Percentiles rank a stretch among this genome's conserved stretches.
These are phyloP conservation scores for Lumnitzera littorea DNA, from an alignment of 345 rosid species.

Conservation along the genomic window DNA sequence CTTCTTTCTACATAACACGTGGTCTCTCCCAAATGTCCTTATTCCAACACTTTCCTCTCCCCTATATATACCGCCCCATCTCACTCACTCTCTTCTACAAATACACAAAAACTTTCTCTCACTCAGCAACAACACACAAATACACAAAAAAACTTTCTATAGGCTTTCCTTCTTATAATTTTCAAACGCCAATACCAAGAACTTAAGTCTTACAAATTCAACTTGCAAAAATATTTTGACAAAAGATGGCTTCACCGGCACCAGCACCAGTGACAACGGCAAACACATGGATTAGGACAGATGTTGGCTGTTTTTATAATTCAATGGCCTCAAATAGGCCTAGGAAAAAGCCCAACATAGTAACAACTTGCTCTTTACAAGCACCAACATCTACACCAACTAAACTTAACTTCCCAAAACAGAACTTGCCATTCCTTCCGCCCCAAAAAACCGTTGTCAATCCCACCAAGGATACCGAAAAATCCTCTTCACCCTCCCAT, in stretches of 20 bases:
- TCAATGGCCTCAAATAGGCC: constrained; percentile 1
- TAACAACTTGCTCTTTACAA: constrained; percentile 33
- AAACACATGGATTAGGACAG: constrained; percentile 13
- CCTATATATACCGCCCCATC: too few relatives aligned
- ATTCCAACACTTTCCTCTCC: too few relatives aligned
- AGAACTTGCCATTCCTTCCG: neutral
- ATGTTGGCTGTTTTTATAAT: neutral
- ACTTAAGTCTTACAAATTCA: too few relatives aligned
- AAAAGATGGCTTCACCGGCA: constrained; percentile 28
- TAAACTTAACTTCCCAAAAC: constrained; percentile 42
- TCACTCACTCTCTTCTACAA: neutral
- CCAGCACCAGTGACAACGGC: constrained; percentile 13
- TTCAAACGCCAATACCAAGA: too few relatives aligned
- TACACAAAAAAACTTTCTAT: too few relatives aligned
- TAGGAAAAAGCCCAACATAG: constrained; percentile 19
- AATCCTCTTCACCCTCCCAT: constrained; percentile 6
- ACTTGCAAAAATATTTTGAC: neutral
- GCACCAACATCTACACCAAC: constrained; percentile 24
- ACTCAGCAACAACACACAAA: too few relatives aligned
- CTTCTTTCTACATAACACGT: constrained; percentile 19
- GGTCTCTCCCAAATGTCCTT: constrained; percentile 4
- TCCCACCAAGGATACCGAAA: too few relatives aligned
- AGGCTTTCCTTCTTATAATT: too few relatives aligned
- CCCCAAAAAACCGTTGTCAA: neutral
- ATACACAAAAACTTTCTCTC: too few relatives aligned